Evolutionary conservation across 495 filamentous ascomycete genomes (phyloP).

Genomic region (Talaromyces trachyspermus): DNA sequence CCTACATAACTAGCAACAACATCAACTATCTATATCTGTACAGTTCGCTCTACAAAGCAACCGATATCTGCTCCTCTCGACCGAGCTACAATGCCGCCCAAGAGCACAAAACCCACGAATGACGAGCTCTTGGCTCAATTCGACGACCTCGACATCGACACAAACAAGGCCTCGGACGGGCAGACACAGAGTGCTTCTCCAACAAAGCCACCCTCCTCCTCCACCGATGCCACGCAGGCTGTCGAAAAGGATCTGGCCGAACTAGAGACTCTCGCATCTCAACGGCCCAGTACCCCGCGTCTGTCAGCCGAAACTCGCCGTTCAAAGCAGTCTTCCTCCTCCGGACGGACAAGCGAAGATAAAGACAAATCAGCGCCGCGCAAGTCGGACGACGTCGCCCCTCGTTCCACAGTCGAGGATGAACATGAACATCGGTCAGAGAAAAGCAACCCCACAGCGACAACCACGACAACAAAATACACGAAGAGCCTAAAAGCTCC

Average conservation of each 20-base stretch:
- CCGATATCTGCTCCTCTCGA: not conserved
- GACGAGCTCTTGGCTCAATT: slow-evolving; percentile 82
- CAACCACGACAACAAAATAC: slow-evolving; percentile 15
- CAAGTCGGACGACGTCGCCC: slow-evolving; percentile 71
- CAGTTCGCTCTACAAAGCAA: too few species aligned
- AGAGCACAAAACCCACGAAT: slow-evolving; percentile 53
- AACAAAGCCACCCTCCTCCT: slow-evolving; percentile 33
- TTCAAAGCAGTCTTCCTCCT: slow-evolving; percentile 48
- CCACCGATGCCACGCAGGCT: slow-evolving; percentile 33
- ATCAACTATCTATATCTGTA: too few species aligned
- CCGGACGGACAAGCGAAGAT: slow-evolving; percentile 53
- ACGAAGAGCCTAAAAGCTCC: slow-evolving; percentile 32
- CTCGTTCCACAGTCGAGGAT: slow-evolving; percentile 48
- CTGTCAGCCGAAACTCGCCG: slow-evolving; percentile 49
- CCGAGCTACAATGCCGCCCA: slow-evolving; percentile 29
- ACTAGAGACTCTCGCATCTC: slow-evolving; percentile 67
- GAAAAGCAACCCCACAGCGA: slow-evolving; percentile 19
- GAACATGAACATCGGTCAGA: slow-evolving; percentile 31
- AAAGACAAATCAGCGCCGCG: slow-evolving; percentile 35
- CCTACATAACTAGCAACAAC: too few species aligned
- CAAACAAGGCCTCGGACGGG: slow-evolving; percentile 18
- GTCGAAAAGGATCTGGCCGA: slow-evolving; percentile 70
- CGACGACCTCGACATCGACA: slow-evolving; percentile 57
- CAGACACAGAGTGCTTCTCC: not conserved
- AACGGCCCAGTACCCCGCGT: slow-evolving; percentile 67